A percentile compares a stretch with the other conserved stretches of the same genome.
phyloP scores from a whole-genome alignment of 2,329 filamentous ascomycete genomes.

The Xylaria sp. region DNA sequence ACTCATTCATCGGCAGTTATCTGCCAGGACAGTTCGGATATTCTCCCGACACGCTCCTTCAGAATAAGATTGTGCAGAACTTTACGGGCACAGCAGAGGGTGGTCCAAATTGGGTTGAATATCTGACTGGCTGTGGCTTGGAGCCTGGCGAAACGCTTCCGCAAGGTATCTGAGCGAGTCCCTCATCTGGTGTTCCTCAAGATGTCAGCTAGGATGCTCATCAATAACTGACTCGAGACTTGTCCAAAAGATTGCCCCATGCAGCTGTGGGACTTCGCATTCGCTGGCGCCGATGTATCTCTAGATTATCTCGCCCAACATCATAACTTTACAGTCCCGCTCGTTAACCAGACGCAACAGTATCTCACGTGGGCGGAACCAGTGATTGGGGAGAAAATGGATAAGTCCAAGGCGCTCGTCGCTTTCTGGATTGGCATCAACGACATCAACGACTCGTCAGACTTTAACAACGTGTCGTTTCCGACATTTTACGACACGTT shows the following conservation, averaged over 20 bases:
- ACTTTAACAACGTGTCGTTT: conserved; percentile 50
- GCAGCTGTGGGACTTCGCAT: conserved; percentile 63
- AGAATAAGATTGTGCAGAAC: conserved; percentile 58
- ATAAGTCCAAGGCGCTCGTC: conserved; percentile 50
- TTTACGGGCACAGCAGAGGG: conserved; percentile 56
- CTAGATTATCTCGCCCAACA: conserved; percentile 53
- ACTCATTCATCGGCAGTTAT: conserved; percentile 60
- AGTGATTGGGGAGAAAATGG: conserved; percentile 42
- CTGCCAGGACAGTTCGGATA: conserved; percentile 50
- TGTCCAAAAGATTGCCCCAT: conserved; percentile 45
- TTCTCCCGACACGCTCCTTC: conserved; percentile 49
- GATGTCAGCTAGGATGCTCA: neutral
- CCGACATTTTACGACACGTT: conserved; percentile 51
- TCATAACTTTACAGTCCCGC: conserved; percentile 54
- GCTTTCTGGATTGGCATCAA: conserved; percentile 62
- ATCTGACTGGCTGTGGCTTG: conserved; percentile 56
- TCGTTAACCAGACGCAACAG: conserved; percentile 57
- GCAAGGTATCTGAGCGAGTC: conserved; percentile 11
- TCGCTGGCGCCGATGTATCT: conserved; percentile 58
- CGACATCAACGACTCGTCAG: conserved; percentile 57
- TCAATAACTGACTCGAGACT: neutral
- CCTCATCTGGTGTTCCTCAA: neutral
- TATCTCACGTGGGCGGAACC: conserved; percentile 53
- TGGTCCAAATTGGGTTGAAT: conserved; percentile 61
- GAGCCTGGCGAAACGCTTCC: conserved; percentile 51